Evolutionary conservation across 768 basidiomycete genomes (phyloP).

Genomic region (Mycena latifolia): DNA sequence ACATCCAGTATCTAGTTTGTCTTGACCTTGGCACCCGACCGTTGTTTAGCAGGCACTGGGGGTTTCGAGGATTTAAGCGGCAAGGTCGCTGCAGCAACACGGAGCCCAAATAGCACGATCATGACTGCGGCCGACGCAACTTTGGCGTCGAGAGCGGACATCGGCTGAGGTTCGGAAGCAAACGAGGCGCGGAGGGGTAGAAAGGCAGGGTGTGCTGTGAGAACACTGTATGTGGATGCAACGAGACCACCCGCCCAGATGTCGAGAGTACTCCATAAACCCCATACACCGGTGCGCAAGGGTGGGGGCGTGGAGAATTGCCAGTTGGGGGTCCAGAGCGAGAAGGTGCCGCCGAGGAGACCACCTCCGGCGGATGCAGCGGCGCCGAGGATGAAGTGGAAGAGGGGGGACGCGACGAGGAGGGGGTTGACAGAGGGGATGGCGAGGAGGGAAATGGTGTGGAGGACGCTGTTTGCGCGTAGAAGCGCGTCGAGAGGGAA

Average conservation of each 20-base stretch:
- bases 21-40: conserved; percentile 30
- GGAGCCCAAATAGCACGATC: conserved; percentile 48
- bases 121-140: conserved; percentile 49
- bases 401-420: conserved; percentile 54
- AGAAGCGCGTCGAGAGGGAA: conserved; percentile 65
- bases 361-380: conserved; percentile 62
- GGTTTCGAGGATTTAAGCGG: conserved; percentile 25
- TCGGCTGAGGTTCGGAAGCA: conserved; percentile 19
- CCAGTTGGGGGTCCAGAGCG: conserved; percentile 60
- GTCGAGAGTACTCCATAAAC: conserved; percentile 57
- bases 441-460: conserved; percentile 50
- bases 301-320: conserved; percentile 59
- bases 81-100: conserved; percentile 45
- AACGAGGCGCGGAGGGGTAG: conserved; percentile 32
- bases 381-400: conserved; percentile 62
- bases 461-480: conserved; percentile 55
- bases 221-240: conserved; percentile 46
- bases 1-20: conserved; percentile 29
- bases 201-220: conserved; percentile 49
- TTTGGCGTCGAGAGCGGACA: conserved; percentile 46
- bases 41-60: conserved; percentile 5
- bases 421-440: conserved; percentile 48
- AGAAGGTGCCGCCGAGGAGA: conserved; percentile 56
- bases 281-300: conserved; percentile 52
- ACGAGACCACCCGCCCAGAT: conserved; percentile 65